Base-by-base conservation (phyloP, 345 rosid genomes). In the Limnanthes douglasii region DNA sequence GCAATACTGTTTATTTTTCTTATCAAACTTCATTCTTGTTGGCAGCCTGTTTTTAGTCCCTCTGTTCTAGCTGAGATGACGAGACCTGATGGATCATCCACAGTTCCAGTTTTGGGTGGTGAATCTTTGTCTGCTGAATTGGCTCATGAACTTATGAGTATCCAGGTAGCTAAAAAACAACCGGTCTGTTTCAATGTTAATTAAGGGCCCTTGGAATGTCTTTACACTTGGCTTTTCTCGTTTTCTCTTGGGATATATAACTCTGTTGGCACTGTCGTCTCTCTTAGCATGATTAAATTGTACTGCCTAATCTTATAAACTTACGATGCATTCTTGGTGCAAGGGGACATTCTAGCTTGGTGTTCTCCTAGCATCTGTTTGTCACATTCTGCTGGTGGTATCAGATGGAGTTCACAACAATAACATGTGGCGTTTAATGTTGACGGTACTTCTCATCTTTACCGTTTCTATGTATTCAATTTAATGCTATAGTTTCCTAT, bases 41-140 rank as follows among this genome's bases (percentile, higher is more conserved):
- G 62, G 72, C 82, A 83, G 86, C 75, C 95, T 34, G 77, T 83
- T 37, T 70, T 68, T 46, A 68, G 86, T 55, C 70, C 90, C 15
- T 78, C 95, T 43, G 62, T 78, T 37, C 53, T 83, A 43, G 68
- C 95, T 40, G 95, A 83, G 56, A 63, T 75, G 43, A 72, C 68
- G 65, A 65, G 78, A 55, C 90, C 75, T 36, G 95, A 83, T 59
- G 68, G 86, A 30, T 69, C 80, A 17, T 74, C 85, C 43, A 71
- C 71, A 0, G 34, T 82, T 39, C 54, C 85, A 11, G 73, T 77
- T 45, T 62, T 77, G 54, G 62, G 68, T 39, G 70, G 69, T 33
- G 94, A 78, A 51, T 42, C 79, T 47, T 39, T 78, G 17, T 69
- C 90, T 14, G 73, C 85, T 18, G 94, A 83, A 57, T 64, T 83